A percentile compares a stretch with the other conserved stretches of the same genome.
Evolutionary conservation across 345 rosid genomes (phyloP).

Genomic region (Lumnitzera littorea): DNA sequence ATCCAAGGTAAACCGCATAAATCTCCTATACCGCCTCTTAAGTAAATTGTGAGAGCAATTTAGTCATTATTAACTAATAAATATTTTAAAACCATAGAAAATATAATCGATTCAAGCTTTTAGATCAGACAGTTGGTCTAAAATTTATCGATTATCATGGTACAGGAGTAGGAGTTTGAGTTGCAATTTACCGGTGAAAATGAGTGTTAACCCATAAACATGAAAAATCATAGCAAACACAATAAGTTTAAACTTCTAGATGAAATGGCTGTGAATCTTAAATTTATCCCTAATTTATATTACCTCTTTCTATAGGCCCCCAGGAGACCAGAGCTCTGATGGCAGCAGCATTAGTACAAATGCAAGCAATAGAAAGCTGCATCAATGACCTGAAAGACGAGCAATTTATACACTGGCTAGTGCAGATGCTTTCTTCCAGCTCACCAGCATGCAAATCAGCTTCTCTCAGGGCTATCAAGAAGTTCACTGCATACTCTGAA

Average conservation of each 20-base stretch:
- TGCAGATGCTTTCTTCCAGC: slow-evolving; percentile 35
- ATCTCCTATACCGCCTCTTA: background rate
- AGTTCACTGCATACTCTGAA: slow-evolving; percentile 24
- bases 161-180: no score
- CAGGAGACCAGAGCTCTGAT: slow-evolving; percentile 38
- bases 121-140: no score
- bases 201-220: no score
- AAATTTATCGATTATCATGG: no score
- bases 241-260: no score
- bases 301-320: slow-evolving; percentile 15
- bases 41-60: background rate
- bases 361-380: slow-evolving; percentile 31
- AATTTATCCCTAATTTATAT: background rate
- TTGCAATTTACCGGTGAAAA: no score
- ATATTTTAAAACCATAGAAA: no score
- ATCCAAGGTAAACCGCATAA: slow-evolving; percentile 25
- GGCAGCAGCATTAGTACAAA: slow-evolving; percentile 35
- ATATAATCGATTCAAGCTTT: no score
- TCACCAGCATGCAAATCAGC: slow-evolving; percentile 32
- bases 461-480: slow-evolving; percentile 38
- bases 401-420: slow-evolving; percentile 28
- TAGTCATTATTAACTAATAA: background rate
- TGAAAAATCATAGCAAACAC: no score
- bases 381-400: slow-evolving; percentile 27
- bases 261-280: no score